A percentile compares a stretch with the other conserved stretches of the same genome.
These are phyloP conservation scores for Brassica hybrid DNA, from an alignment of 441 rosid genomes.

Conservation along the genomic window DNA sequence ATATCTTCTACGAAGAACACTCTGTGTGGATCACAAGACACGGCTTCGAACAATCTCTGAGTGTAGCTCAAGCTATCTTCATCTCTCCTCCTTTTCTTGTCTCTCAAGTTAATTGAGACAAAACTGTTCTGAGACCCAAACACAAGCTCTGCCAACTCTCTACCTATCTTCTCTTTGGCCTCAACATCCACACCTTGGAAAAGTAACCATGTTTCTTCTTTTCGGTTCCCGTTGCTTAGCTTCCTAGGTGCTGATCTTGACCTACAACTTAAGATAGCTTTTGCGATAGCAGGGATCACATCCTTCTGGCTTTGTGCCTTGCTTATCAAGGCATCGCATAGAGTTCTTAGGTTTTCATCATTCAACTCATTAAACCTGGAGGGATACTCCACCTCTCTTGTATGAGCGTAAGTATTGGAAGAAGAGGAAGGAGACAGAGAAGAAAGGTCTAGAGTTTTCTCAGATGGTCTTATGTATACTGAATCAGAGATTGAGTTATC, in stretches of 20 bases:
- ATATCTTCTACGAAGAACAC: slow-evolving; percentile 60
- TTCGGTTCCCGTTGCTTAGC: slow-evolving; percentile 32
- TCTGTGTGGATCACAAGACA: slow-evolving; percentile 51
- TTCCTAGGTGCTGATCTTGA: slow-evolving; percentile 48
- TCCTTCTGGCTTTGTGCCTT: slow-evolving; percentile 52
- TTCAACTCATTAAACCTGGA: slow-evolving; percentile 52
- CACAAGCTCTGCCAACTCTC: slow-evolving; percentile 53
- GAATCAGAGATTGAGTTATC: slow-evolving; percentile 46
- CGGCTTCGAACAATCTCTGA: slow-evolving; percentile 51
- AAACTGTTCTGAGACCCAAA: slow-evolving; percentile 50
- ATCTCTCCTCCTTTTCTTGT: slow-evolving; percentile 50
- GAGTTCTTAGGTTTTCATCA: slow-evolving; percentile 42
- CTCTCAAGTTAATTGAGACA: slow-evolving; percentile 49
- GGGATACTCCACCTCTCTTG: slow-evolving; percentile 51
- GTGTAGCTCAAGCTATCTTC: slow-evolving; percentile 47
- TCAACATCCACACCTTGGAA: slow-evolving; percentile 56
- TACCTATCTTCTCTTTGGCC: slow-evolving; percentile 54
- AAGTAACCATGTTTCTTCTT: slow-evolving; percentile 63
- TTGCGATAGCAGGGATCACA: slow-evolving; percentile 49
- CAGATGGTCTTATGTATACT: slow-evolving; percentile 42
- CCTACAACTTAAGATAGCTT: slow-evolving; percentile 56
- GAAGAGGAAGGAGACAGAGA: slow-evolving; percentile 65
- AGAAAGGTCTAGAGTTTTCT: slow-evolving; percentile 57
- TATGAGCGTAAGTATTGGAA: slow-evolving; percentile 37
- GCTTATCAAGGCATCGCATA: slow-evolving; percentile 52